Evolutionary conservation across 2,329 filamentous ascomycete species (phyloP).

Genomic region (Aureobasidium uvarum): DNA sequence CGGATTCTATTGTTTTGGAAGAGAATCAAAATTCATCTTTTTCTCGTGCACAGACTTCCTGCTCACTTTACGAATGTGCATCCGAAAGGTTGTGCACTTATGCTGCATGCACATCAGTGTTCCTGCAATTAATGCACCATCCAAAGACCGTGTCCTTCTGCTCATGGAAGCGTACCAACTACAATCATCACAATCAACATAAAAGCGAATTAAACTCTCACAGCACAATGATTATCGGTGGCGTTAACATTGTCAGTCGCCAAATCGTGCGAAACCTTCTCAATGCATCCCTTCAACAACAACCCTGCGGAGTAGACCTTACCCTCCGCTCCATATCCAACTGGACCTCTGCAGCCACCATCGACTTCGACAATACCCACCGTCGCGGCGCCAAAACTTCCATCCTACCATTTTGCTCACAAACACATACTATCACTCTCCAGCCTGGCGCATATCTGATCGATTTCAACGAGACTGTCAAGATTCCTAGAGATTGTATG

Average conservation of each 20-base stretch:
- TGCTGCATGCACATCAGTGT: neutral
- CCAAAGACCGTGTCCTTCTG: neutral
- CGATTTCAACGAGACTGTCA: slow-evolving; percentile 45
- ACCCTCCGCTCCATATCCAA: slow-evolving; percentile 1
- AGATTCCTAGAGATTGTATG: slow-evolving; percentile 44
- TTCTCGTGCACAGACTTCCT: neutral
- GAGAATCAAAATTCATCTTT: neutral
- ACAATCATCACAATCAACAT: neutral
- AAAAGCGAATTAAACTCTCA: neutral
- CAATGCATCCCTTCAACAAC: neutral
- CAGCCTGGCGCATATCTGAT: slow-evolving; percentile 40
- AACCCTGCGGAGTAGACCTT: slow-evolving; percentile 18
- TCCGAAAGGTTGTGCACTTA: neutral
- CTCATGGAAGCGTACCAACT: neutral
- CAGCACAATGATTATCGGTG: slow-evolving; percentile 9
- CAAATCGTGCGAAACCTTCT: neutral
- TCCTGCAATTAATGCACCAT: neutral
- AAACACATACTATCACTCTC: neutral
- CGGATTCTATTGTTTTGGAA: no score
- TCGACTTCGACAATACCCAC: slow-evolving; percentile 12
- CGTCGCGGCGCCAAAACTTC: neutral
- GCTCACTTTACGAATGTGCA: neutral
- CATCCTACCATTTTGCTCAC: neutral
- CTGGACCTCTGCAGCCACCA: neutral
- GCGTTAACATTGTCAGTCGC: neutral